phyloP scores from a whole-genome alignment of 2,329 filamentous ascomycete species.

The Clarireedia homoeocarpa region DNA sequence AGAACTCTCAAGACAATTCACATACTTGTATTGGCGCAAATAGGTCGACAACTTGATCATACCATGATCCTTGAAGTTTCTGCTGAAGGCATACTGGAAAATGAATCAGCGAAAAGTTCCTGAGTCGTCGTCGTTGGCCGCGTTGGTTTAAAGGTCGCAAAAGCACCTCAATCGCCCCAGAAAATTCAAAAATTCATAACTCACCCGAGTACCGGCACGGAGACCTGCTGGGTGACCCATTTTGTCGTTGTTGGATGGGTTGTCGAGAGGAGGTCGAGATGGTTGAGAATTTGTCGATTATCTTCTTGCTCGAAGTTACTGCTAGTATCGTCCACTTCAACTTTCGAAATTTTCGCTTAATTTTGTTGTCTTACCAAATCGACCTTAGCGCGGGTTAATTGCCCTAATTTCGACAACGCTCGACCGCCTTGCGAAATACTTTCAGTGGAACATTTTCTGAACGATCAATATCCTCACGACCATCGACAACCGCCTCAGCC shows the following conservation, averaged over 20 bases:
- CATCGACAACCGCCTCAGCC: slow-evolving; percentile 10
- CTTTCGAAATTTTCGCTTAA: slow-evolving; percentile 5
- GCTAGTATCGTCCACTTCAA: background rate
- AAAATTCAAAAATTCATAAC: slow-evolving; percentile 30
- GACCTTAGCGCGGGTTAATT: slow-evolving; percentile 2
- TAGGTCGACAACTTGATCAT: slow-evolving; percentile 91
- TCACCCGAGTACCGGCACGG: slow-evolving; percentile 75
- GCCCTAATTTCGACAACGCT: slow-evolving; percentile 3
- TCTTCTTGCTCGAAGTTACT: slow-evolving; percentile 1
- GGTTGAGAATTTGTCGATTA: slow-evolving; percentile 12
- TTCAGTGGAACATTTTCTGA: background rate
- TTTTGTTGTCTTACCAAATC: background rate
- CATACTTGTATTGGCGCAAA: slow-evolving; percentile 84
- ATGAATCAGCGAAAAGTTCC: slow-evolving; percentile 8
- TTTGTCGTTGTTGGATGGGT: slow-evolving; percentile 27
- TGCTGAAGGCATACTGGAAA: slow-evolving; percentile 74
- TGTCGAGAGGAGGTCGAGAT: slow-evolving; percentile 14
- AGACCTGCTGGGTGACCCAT: slow-evolving; percentile 71
- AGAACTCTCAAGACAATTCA: slow-evolving; percentile 9
- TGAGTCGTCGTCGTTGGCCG: slow-evolving; percentile 6
- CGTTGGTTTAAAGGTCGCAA: background rate
- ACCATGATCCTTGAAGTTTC: slow-evolving; percentile 81
- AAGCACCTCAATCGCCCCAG: background rate
- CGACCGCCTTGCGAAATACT: background rate
- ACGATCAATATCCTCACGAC: slow-evolving; percentile 9